These are phyloP conservation scores for Orbilia quercus DNA, from an alignment of 2,329 filamentous ascomycete genomes.

Conservation along the genomic window DNA sequence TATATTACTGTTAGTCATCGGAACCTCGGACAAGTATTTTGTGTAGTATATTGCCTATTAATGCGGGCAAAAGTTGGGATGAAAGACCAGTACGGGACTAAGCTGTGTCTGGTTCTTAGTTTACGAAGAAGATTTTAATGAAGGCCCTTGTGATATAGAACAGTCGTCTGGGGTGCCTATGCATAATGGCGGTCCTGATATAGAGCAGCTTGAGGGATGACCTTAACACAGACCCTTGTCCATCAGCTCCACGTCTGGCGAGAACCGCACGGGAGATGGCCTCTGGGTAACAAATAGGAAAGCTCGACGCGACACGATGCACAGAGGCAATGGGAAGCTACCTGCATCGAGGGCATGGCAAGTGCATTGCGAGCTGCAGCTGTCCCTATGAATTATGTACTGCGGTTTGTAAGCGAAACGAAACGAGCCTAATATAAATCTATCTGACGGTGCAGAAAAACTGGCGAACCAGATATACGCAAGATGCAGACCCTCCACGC, in stretches of 20 bases:
- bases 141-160: conserved; percentile 47
- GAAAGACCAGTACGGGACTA: conserved; percentile 33
- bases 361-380: conserved; percentile 42
- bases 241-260: conserved; percentile 29
- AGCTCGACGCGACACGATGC: conserved; percentile 2
- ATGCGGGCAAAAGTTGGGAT: conserved; percentile 35
- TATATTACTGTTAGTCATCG: conserved; percentile 23
- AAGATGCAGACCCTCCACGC: too few species aligned
- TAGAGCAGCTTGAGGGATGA: conserved; percentile 43
- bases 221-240: conserved; percentile 34
- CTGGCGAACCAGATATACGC: conserved; percentile 26
- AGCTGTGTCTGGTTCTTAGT: conserved; percentile 7
- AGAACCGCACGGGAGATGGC: conserved; percentile 51
- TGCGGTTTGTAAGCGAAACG: conserved; percentile 55
- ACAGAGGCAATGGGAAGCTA: conserved; percentile 29
- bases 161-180: conserved; percentile 21
- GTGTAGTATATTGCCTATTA: conserved; percentile 11
- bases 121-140: conserved; percentile 14
- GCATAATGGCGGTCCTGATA: conserved; percentile 44
- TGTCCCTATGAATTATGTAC: conserved; percentile 30
- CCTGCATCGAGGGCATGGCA: conserved; percentile 47
- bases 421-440: conserved; percentile 42
- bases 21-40: conserved; percentile 24
- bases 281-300: conserved; percentile 49
- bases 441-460: conserved; percentile 44